A percentile compares a stretch with the other conserved stretches of the same genome.
Evolutionary conservation across 495 filamentous ascomycete species (phyloP).

Genomic region (Penicillium flavigenum): DNA sequence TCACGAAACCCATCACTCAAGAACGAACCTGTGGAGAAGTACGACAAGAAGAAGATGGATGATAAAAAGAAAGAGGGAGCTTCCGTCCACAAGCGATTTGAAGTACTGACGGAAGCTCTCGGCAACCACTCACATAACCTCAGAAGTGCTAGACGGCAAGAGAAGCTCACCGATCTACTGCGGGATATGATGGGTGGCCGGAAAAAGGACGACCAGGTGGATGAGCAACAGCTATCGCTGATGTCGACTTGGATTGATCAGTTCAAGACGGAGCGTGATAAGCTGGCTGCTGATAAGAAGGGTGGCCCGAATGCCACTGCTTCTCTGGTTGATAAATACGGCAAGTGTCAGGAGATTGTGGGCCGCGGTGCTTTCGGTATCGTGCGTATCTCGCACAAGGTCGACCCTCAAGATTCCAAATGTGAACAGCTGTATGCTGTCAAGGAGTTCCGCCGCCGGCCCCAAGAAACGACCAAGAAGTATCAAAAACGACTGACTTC

Average conservation of each 20-base stretch:
- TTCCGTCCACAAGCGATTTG: slow-evolving; percentile 56
- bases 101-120: slow-evolving; percentile 55
- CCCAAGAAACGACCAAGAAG: slow-evolving; percentile 90
- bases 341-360: slow-evolving; percentile 97
- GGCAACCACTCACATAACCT: slow-evolving; percentile 79
- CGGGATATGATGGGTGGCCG: slow-evolving; percentile 75
- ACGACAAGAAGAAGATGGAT: slow-evolving; percentile 35
- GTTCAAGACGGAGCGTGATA: slow-evolving; percentile 82
- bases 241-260: slow-evolving; percentile 97
- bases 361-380: slow-evolving; percentile 98
- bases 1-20: slow-evolving; percentile 47
- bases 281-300: slow-evolving; percentile 71
- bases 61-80: slow-evolving; percentile 47
- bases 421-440: slow-evolving; percentile 93
- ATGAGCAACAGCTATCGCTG: slow-evolving; percentile 83
- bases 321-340: slow-evolving; percentile 92
- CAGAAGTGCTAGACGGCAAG: slow-evolving; percentile 83
- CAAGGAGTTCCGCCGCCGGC: slow-evolving; percentile 94
- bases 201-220: slow-evolving; percentile 60
- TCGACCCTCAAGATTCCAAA: slow-evolving; percentile 73
- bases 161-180: slow-evolving; percentile 92
- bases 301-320: slow-evolving; percentile 72
- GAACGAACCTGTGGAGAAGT: slow-evolving; percentile 33
- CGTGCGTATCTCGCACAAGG: slow-evolving; percentile 97
- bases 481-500: slow-evolving; percentile 98